Conservation (phyloP, 306 rosid species). For the Inga laurina region DNA sequence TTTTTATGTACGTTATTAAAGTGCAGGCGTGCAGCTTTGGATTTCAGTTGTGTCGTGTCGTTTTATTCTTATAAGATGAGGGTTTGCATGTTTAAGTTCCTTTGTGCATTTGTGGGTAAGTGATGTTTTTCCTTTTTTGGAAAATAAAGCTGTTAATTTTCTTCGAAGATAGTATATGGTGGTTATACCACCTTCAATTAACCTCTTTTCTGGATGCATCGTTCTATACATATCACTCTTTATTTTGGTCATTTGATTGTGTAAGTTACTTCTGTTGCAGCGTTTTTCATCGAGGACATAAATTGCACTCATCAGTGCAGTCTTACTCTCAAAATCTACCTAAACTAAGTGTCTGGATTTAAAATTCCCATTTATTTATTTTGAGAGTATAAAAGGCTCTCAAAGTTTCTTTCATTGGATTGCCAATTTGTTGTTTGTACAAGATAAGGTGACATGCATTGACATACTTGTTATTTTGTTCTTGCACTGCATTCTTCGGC, state of each 20-base stretch:
- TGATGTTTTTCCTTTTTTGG: no score
- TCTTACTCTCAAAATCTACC: background rate
- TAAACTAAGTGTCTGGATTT: background rate
- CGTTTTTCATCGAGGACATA: background rate
- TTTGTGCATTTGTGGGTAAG: background rate
- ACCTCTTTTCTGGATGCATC: background rate
- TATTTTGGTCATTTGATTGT: background rate
- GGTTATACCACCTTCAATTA: background rate
- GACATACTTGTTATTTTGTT: background rate
- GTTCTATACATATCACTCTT: background rate
- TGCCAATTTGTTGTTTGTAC: background rate
- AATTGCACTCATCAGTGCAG: background rate
- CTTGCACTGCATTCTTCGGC: background rate
- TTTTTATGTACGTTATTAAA: background rate
- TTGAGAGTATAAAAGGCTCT: background rate
- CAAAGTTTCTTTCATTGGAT: background rate
- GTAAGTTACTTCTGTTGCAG: background rate
- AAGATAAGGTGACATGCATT: slow-evolving; percentile 8
- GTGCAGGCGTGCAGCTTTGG: background rate
- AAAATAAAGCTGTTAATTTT: background rate
- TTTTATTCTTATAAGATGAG: background rate
- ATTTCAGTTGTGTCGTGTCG: background rate
- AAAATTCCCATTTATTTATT: background rate
- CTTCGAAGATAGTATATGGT: background rate
- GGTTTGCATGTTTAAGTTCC: background rate